Evolutionary conservation across 257 asterid species (phyloP).

Genomic region (Plectranthus barbatus): DNA sequence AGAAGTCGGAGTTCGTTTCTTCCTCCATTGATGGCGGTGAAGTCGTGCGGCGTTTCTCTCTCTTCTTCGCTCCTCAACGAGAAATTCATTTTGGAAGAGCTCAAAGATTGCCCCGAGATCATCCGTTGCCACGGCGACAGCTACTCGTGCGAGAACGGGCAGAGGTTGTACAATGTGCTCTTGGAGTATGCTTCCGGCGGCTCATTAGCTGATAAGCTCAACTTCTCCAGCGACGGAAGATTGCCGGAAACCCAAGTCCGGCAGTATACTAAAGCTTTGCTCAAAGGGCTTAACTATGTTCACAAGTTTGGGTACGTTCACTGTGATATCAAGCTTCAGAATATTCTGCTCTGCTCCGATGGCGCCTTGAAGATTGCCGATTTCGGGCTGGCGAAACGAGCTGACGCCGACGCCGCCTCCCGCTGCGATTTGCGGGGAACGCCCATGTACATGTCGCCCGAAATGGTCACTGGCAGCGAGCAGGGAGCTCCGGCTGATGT

Average conservation of each 20-base stretch:
- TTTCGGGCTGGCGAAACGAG: conserved; percentile 71
- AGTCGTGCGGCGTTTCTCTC: conserved; percentile 40
- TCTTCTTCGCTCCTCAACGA: conserved; percentile 51
- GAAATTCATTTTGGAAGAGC: conserved; percentile 45
- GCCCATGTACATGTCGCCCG: conserved; percentile 93
- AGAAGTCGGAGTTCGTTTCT: conserved; percentile 6
- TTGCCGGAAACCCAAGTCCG: conserved; percentile 40
- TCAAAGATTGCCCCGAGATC: conserved; percentile 49
- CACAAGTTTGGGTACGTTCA: conserved; percentile 70
- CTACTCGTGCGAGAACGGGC: conserved; percentile 53
- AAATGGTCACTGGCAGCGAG: conserved; percentile 56
- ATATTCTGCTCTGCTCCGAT: conserved; percentile 39
- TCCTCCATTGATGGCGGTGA: conserved; percentile 62
- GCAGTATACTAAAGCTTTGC: conserved; percentile 34
- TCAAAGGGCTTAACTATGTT: conserved; percentile 50
- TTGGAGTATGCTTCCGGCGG: conserved; percentile 81
- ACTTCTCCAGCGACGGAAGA: conserved; percentile 18
- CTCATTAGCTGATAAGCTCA: conserved; percentile 40
- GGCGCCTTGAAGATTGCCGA: conserved; percentile 60
- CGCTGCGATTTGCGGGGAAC: conserved; percentile 62
- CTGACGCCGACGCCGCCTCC: background rate
- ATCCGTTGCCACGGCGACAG: conserved; percentile 65
- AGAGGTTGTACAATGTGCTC: conserved; percentile 61
- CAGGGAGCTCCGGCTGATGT: conserved; percentile 65
- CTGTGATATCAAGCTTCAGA: conserved; percentile 83